Base-by-base conservation (phyloP, 2,329 filamentous ascomycete genomes). In the Claviceps africana region DNA sequence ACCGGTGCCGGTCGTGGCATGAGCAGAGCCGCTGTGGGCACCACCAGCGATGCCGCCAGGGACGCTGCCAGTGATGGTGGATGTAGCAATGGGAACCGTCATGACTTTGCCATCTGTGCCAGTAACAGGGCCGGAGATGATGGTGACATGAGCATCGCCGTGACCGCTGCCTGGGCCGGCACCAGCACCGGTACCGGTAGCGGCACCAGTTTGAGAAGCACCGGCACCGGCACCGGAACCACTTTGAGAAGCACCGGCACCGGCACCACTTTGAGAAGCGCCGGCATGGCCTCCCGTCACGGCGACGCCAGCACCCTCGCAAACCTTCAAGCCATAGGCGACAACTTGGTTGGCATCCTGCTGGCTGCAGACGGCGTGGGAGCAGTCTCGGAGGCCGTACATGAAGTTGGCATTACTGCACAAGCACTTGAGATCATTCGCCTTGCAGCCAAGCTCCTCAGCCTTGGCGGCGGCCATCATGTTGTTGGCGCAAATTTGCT, bases 361-460 rank as follows among this genome's bases (percentile, higher is more conserved):
- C 15, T 58, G 53, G 53, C 57, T 52, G 67, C 74, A 77, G 45
- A 67, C 64, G 63, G 72, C 64, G 56, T 59, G 56, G 19, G 74
- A 70, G 65, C 75, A 78, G 67, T 78, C 75, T 53, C 69, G 72
- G 54, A 78, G 63, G 50, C 75, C 75, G 56, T 70, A 75, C 53
- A 65, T 58, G 63, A 75, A 78, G 67, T 75, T 59, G 45, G 56
- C 42, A 56, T 73, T 71, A 53, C 60, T 58, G 68, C 75, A 78
- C 15, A 77, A 67, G 64, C 75, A 78, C 48, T 59, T 58, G 43
- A 67, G 37, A 55, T 76, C 72, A 42, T 60, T 61, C 51, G 59
- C 54, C 8, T 55, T 52, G 66, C 78, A 81, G 54, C 70, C 70
- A 37, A 80, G 70, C 50, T 70, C 62, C 35, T 56, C 33, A 47